These are phyloP conservation scores for Diphasiastrum complanatum DNA, from an alignment of 83 land plant species.

Conservation along the genomic window DNA sequence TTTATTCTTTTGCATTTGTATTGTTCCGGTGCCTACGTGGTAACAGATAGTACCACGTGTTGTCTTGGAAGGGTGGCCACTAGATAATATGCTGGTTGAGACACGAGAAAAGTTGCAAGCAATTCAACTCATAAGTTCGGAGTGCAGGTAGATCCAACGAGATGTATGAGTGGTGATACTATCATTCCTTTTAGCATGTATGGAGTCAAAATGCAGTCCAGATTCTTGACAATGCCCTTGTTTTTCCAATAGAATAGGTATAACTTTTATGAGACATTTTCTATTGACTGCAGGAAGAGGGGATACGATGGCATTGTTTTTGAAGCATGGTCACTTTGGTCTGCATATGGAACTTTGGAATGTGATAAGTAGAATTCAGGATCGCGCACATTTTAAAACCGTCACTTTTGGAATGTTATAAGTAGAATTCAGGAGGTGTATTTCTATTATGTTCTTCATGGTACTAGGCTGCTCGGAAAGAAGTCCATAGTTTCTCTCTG, in stretches of 20 bases:
- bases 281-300: constrained; percentile 50
- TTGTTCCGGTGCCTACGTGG: constrained; percentile 18
- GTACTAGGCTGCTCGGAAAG: too few relatives aligned
- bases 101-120: constrained; percentile 51
- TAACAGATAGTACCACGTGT: constrained; percentile 78
- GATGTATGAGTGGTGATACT: too few relatives aligned
- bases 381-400: not conserved
- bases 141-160: constrained; percentile 68
- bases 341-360: constrained; percentile 58
- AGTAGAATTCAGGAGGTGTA: too few relatives aligned
- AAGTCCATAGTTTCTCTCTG: not conserved
- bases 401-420: not conserved
- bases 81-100: constrained; percentile 42
- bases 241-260: not conserved
- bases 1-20: constrained; percentile 17
- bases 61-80: constrained; percentile 64
- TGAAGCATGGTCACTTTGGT: constrained; percentile 95
- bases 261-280: not conserved
- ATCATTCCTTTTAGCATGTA: too few relatives aligned
- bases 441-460: too few relatives aligned
- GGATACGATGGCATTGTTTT: constrained; percentile 88
- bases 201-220: too few relatives aligned
- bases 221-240: too few relatives aligned
- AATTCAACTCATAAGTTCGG: constrained; percentile 53
- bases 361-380: too few relatives aligned